These are phyloP conservation scores for Isatis lusitanica DNA, from an alignment of 441 rosid genomes.

Conservation along the genomic window DNA sequence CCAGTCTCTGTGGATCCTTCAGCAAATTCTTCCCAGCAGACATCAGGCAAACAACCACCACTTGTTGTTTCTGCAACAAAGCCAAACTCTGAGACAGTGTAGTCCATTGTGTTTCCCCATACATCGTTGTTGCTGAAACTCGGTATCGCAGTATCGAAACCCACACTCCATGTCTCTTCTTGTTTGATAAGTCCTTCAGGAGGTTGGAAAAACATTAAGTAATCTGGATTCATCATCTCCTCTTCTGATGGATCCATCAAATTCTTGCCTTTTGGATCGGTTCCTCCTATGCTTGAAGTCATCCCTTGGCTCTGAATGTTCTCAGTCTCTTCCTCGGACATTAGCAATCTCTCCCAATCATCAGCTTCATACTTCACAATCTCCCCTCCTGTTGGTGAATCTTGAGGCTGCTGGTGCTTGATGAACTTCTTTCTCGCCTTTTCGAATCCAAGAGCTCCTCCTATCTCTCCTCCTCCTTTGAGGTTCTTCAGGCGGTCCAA, in stretches of 20 bases:
- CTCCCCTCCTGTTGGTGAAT: slow-evolving; percentile 44
- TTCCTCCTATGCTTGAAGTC: slow-evolving; percentile 35
- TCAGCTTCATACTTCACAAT: slow-evolving; percentile 52
- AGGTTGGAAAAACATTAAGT: slow-evolving; percentile 46
- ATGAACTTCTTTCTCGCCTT: slow-evolving; percentile 63
- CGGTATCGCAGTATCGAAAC: slow-evolving; percentile 48
- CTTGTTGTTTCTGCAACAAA: slow-evolving; percentile 33
- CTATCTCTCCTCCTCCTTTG: slow-evolving; percentile 47
- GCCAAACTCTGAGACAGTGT: slow-evolving; percentile 52
- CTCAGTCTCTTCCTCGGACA: slow-evolving; percentile 31
- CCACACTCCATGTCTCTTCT: slow-evolving; percentile 69
- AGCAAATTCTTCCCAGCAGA: slow-evolving; percentile 58
- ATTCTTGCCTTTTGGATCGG: slow-evolving; percentile 50
- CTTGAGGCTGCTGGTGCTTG: slow-evolving; percentile 52
- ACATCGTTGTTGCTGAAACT: slow-evolving; percentile 46
- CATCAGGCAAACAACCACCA: slow-evolving; percentile 53
- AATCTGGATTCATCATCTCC: slow-evolving; percentile 44
- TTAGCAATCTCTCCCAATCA: slow-evolving; percentile 43
- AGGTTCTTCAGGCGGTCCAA: slow-evolving; percentile 51
- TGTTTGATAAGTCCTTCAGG: slow-evolving; percentile 46
- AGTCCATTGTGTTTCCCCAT: slow-evolving; percentile 51
- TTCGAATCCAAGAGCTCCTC: slow-evolving; percentile 39
- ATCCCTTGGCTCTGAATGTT: slow-evolving; percentile 42
- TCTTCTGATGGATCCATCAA: slow-evolving; percentile 38
- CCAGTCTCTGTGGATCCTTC: slow-evolving; percentile 48